Evolutionary conservation across 2,329 filamentous ascomycete species (phyloP), one percentile per base, ranked within the genome.

Genomic region (Aspergillus luchuensis): DNA sequence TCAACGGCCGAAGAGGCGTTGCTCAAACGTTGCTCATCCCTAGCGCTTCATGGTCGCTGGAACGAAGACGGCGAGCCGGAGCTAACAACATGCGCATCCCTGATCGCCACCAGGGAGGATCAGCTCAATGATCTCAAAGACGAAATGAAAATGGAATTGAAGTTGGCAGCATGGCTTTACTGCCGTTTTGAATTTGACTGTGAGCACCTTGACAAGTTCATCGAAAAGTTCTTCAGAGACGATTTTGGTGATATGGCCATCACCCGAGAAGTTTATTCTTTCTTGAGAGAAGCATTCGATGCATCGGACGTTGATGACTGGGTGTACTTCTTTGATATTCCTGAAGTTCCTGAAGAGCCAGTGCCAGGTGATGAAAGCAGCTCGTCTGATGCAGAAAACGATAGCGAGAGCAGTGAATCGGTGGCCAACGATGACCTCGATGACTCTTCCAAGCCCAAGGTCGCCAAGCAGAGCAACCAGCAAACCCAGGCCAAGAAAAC

Each of bases 1-100:
- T 65, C 71, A 2, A 79, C 77, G 2, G 78, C 81, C 0, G 82
- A 86, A 66, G 83, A 85, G 61, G 83, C 83, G 0, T 71, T 87
- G n/a, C 68, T 85, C 0, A 84, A 81, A 69, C 67, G 81, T 63
- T 71, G 78, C 66, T 72, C 78, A 47, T 71, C 74, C 28, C 76
- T 79, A 56, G 68, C 70, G 2, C 65, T 74, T 25, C 68, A 70
- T 15, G 66, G 67, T 15, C 59, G 59, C 19, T 75, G 71, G 65
- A 65, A 68, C 11, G 61, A 36, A 11, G 25, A 69, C 36, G 66
- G 70, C 1, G 63, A 69, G 23, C 71, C 72, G 28, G 70, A 69
- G 33, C 62, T 63, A 3, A 59, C 70, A 28, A 78, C 74, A 4
- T 77, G 74, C 50, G 60, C 69, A 19, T 66, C 71, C 25, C 69